A percentile compares a stretch with the other conserved stretches of the same genome.
Evolutionary conservation across 1,139 yeast species (phyloP).

Genomic region (Kodamaea sp.): DNA sequence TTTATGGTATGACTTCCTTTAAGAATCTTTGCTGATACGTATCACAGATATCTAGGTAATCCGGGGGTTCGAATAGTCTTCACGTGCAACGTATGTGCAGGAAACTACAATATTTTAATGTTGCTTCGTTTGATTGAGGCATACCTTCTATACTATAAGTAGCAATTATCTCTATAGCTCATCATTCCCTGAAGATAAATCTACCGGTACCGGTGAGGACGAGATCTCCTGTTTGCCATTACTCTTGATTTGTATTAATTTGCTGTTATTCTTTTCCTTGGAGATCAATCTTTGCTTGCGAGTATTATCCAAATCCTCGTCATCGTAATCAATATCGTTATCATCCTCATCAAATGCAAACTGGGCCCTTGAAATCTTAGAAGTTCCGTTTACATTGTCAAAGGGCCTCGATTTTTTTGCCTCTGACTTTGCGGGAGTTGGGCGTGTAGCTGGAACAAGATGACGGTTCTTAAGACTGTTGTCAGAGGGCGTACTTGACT

Average conservation of each 20-base stretch:
- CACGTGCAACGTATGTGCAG: too few species aligned
- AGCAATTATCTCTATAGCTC: too few species aligned
- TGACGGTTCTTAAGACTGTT: background rate
- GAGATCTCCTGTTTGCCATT: slow-evolving; percentile 25
- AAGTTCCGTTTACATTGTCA: slow-evolving; percentile 3
- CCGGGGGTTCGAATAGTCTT: too few species aligned
- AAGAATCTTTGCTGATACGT: too few species aligned
- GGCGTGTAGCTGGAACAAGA: too few species aligned
- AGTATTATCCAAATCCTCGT: slow-evolving; percentile 24
- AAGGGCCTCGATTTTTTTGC: slow-evolving; percentile 12
- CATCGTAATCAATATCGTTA: slow-evolving; percentile 17
- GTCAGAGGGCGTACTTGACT: background rate
- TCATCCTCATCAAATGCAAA: slow-evolving; percentile 19
- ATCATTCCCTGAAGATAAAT: slow-evolving; percentile 1
- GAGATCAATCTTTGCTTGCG: slow-evolving; percentile 39
- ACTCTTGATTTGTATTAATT: slow-evolving; percentile 25
- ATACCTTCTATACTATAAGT: too few species aligned
- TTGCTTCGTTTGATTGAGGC: too few species aligned
- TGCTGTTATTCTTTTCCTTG: slow-evolving; percentile 26
- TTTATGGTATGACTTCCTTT: too few species aligned
- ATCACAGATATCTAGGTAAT: too few species aligned
- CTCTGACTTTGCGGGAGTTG: background rate
- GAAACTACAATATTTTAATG: too few species aligned
- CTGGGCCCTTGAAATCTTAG: slow-evolving; percentile 10
- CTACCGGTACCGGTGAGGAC: slow-evolving; percentile 22